A percentile compares a stretch with the other conserved stretches of the same genome.
phyloP scores from a whole-genome alignment of 2,329 filamentous ascomycete species.

The Teratosphaeria destructans region DNA sequence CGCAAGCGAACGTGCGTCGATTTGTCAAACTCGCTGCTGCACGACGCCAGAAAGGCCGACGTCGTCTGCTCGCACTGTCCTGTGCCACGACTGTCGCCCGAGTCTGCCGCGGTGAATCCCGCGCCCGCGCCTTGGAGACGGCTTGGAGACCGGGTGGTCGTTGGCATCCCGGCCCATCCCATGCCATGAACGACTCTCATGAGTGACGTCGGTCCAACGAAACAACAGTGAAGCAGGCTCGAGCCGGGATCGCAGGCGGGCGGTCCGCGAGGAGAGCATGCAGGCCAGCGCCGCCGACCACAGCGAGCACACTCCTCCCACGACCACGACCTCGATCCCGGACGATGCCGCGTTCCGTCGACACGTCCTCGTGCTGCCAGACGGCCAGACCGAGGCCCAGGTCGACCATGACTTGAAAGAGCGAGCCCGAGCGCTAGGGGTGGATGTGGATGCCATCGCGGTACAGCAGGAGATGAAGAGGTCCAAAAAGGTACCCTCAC shows the following conservation, averaged over 20 bases:
- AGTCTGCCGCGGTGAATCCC: neutral
- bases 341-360: slow-evolving; percentile 15
- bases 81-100: neutral
- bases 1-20: neutral
- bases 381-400: slow-evolving; percentile 20
- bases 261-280: neutral
- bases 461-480: slow-evolving; percentile 4
- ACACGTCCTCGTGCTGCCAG: slow-evolving; percentile 20
- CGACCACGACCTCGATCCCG: neutral
- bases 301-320: neutral
- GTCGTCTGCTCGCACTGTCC: neutral
- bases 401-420: slow-evolving; percentile 17
- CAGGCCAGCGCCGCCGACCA: neutral
- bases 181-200: neutral
- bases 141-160: neutral
- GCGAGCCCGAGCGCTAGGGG: slow-evolving; percentile 20
- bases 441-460: slow-evolving; percentile 8
- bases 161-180: neutral
- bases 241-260: neutral
- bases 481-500: neutral
- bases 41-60: neutral
- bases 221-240: neutral
- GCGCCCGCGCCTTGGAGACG: neutral
- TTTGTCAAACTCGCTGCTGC: neutral
- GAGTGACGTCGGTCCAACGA: neutral